Percentiles rank a stretch among this genome's conserved stretches.
Conservation (phyloP, 1,284 basidiomycete genomes). For the Hemileia vastatrix region DNA sequence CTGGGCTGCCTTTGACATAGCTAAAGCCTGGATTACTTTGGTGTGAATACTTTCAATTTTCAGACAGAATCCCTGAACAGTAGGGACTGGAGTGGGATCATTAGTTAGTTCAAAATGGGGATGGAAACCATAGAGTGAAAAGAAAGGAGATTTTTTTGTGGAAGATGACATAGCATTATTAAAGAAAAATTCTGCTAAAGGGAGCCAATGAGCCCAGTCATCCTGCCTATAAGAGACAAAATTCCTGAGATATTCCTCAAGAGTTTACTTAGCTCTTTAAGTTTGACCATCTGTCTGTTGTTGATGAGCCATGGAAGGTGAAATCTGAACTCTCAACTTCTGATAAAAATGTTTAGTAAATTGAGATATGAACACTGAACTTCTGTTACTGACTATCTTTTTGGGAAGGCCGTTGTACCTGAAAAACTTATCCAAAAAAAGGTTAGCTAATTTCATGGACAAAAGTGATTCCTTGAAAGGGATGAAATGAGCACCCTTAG, state of each 20-base stretch:
- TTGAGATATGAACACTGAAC: not conserved
- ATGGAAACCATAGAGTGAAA: slow-evolving; percentile 45
- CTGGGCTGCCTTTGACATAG: too few species aligned
- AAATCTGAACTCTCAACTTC: not conserved
- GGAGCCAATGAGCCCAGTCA: slow-evolving; percentile 24
- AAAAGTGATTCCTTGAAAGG: not conserved
- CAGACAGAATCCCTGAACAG: too few species aligned
- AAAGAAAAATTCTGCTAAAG: slow-evolving; percentile 39
- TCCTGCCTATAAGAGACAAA: slow-evolving; percentile 25
- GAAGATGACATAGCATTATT: slow-evolving; percentile 39
- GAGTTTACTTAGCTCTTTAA: not conserved
- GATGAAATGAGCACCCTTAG: not conserved
- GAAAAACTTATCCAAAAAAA: not conserved
- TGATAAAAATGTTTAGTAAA: not conserved
- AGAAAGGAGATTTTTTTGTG: slow-evolving; percentile 46
- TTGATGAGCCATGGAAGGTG: not conserved
- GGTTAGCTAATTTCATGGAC: not conserved
- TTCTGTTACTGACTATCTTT: not conserved
- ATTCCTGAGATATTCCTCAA: slow-evolving; percentile 29
- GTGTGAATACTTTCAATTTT: too few species aligned
- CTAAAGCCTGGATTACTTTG: too few species aligned
- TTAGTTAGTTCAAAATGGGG: too few species aligned
- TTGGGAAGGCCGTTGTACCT: not conserved
- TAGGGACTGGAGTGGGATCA: too few species aligned
- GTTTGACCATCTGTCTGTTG: too few species aligned